Percentiles rank a stretch among this genome's conserved stretches.
These are phyloP conservation scores for Hypoxylon rickii DNA, from an alignment of 495 filamentous ascomycete genomes.

Conservation along the genomic window DNA sequence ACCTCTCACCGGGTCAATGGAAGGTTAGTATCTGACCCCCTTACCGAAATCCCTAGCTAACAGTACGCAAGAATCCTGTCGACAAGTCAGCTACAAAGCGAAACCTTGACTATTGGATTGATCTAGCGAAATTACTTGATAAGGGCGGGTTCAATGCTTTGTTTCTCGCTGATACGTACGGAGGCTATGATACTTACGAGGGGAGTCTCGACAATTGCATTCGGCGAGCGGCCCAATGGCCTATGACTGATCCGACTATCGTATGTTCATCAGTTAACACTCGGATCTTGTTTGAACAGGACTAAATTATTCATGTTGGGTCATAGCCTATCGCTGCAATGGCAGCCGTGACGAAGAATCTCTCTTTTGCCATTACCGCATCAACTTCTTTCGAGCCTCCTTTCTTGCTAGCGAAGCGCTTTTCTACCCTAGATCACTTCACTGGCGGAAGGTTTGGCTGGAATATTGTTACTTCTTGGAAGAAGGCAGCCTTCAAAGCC, in stretches of 20 bases:
- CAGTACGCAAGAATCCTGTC: conserved; percentile 50
- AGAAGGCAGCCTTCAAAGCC: conserved; percentile 62
- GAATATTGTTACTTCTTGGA: conserved; percentile 69
- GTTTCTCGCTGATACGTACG: conserved; percentile 66
- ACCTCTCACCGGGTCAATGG: conserved; percentile 52
- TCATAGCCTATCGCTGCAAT: conserved; percentile 53
- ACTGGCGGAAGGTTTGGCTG: conserved; percentile 64
- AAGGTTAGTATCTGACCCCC: conserved; percentile 45
- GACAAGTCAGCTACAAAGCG: conserved; percentile 63
- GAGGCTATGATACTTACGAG: conserved; percentile 61
- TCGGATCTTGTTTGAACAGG: neutral
- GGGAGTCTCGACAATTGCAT: conserved; percentile 56
- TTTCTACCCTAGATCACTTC: conserved; percentile 67
- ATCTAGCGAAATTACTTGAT: conserved; percentile 64
- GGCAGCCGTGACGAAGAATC: conserved; percentile 60
- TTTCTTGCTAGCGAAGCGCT: conserved; percentile 61
- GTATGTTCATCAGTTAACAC: conserved; percentile 41
- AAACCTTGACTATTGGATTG: conserved; percentile 61
- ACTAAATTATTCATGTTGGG: neutral
- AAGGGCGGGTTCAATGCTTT: conserved; percentile 62
- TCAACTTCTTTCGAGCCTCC: conserved; percentile 65
- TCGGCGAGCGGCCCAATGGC: conserved; percentile 59
- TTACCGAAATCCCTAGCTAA: conserved; percentile 9
- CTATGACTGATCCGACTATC: conserved; percentile 56
- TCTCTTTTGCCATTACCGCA: conserved; percentile 59